A percentile compares a stretch with the other conserved stretches of the same genome.
Evolutionary conservation across 2,329 filamentous ascomycete species (phyloP).

Genomic region (Thermoascus crustaceus): DNA sequence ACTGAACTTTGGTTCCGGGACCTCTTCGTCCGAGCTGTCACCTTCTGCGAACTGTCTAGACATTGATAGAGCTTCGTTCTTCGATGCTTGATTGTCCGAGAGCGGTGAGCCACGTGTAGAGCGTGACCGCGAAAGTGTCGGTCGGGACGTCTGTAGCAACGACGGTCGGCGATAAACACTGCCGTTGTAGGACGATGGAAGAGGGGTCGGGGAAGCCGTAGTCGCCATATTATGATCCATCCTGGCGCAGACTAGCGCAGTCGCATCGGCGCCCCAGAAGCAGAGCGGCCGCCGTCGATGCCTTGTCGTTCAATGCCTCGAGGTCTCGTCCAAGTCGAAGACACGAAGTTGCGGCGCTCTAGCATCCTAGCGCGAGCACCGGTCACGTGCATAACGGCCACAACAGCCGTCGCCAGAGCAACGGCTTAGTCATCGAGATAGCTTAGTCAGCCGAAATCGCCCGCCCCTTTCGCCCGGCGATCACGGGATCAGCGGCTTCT

Average conservation of each 20-base stretch:
- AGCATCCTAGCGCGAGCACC: not conserved
- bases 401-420: conserved; percentile 11
- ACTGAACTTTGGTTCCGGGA: conserved; percentile 83
- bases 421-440: conserved; percentile 5
- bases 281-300: not conserved
- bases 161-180: conserved; percentile 26
- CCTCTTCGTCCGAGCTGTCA: conserved; percentile 92
- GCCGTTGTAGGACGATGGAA: conserved; percentile 28
- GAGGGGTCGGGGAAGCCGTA: conserved; percentile 30
- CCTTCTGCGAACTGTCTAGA: conserved; percentile 43
- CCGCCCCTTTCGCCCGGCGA: not conserved
- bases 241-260: conserved; percentile 10
- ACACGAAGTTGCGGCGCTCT: conserved; percentile 2
- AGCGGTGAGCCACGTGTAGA: conserved; percentile 25
- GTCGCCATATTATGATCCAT: conserved; percentile 15
- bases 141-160: conserved; percentile 30
- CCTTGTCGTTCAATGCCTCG: not conserved
- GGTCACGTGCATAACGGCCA: conserved; percentile 7
- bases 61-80: conserved; percentile 14
- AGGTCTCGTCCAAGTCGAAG: not conserved
- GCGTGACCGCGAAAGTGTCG: conserved; percentile 26
- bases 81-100: conserved; percentile 14
- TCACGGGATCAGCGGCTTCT: not conserved
- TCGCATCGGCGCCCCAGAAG: conserved; percentile 2
- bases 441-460: not conserved